A percentile compares a stretch with the other conserved stretches of the same genome.
Conservation (phyloP, 495 filamentous ascomycete species). For the Penicillium pulvis region DNA sequence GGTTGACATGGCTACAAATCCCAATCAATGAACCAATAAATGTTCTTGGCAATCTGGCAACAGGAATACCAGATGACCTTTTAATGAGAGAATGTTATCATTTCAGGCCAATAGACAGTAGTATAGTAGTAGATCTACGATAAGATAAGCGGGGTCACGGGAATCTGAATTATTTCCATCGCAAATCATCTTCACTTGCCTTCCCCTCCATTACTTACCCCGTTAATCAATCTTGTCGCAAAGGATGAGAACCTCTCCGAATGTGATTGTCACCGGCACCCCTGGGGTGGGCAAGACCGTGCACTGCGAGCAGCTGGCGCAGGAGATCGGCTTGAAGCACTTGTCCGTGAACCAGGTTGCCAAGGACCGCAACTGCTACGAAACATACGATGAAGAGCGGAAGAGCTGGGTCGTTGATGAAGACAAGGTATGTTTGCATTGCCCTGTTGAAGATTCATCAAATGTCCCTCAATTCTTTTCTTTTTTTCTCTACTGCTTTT, state of each 20-base stretch:
- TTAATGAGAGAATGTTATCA: not conserved
- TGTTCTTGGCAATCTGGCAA: too few species aligned
- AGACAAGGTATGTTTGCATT: constrained; percentile 69
- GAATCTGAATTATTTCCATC: constrained; percentile 23
- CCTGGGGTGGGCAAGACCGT: constrained; percentile 95
- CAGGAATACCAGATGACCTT: not conserved
- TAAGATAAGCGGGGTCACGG: constrained; percentile 29
- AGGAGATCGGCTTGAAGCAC: constrained; percentile 74
- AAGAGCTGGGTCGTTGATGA: constrained; percentile 95
- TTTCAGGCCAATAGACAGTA: too few species aligned
- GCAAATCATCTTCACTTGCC: constrained; percentile 12
- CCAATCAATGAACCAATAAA: not conserved
- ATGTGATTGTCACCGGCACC: constrained; percentile 93
- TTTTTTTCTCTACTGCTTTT: constrained; percentile 1
- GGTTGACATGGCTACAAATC: not conserved
- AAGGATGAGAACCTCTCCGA: constrained; percentile 66
- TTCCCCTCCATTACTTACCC: constrained; percentile 1
- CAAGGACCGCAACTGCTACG: constrained; percentile 79
- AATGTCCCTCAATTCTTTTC: not conserved
- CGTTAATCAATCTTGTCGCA: not conserved
- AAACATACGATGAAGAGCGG: constrained; percentile 80
- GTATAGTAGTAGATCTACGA: constrained; percentile 11
- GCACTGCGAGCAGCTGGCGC: constrained; percentile 77
- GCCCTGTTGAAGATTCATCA: not conserved
- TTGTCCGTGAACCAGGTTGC: constrained; percentile 88